Percentiles rank a stretch among this genome's conserved stretches.
Evolutionary conservation across 371 early-diverging fungal species (phyloP).

Genomic region (Batkoa obscura): DNA sequence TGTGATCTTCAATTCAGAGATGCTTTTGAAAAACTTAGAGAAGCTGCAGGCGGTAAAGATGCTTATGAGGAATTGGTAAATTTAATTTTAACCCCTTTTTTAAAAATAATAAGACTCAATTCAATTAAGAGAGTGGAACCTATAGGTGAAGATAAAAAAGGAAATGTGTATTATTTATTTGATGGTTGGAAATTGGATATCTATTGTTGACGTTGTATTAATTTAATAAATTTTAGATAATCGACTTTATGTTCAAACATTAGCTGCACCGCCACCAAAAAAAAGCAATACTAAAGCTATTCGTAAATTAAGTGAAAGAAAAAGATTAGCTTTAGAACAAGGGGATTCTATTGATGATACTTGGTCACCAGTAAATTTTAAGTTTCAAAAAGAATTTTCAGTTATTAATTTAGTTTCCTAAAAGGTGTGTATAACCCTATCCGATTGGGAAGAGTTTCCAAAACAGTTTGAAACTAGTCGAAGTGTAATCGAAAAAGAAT

Average conservation of each 20-base stretch:
- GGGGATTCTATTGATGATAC: not conserved
- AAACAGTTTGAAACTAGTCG: not conserved
- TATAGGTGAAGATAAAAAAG: constrained; percentile 3
- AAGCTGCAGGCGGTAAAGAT: not conserved
- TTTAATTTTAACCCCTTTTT: not conserved
- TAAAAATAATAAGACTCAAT: not conserved
- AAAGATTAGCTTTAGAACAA: not conserved
- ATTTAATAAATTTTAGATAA: not conserved
- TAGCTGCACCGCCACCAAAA: not conserved
- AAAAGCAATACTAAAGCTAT: not conserved
- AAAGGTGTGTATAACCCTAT: constrained; percentile 4
- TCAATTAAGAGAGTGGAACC: not conserved
- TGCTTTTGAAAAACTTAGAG: not conserved
- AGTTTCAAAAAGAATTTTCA: not conserved
- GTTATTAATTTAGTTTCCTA: too few relatives aligned
- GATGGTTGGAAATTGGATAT: not conserved
- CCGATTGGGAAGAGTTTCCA: constrained; percentile 5
- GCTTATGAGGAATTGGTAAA: not conserved
- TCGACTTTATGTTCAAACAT: not conserved
- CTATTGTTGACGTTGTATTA: not conserved
- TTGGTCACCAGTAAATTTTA: constrained; percentile 1
- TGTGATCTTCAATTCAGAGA: not conserved
- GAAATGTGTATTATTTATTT: constrained; percentile 1
- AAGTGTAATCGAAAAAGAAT: constrained; percentile 2
- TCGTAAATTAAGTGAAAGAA: not conserved